phyloP scores from a whole-genome alignment of 108 stramenopile species.

The Thalassiosira profunda region DNA sequence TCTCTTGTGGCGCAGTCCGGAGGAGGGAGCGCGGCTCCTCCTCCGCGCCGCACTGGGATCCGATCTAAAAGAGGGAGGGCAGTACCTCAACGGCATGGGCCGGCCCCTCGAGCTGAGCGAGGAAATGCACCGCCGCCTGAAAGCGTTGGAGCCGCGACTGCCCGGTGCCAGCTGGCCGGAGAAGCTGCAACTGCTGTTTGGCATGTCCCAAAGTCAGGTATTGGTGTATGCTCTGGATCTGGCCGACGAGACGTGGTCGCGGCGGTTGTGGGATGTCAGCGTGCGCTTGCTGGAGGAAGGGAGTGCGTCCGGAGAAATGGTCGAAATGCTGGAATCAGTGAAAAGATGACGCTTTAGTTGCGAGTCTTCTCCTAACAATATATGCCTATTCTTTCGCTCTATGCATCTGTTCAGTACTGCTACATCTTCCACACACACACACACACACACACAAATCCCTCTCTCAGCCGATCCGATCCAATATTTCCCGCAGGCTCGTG shows the following conservation, averaged over 20 bases:
- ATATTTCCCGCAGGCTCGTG: no score
- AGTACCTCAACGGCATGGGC: conserved; percentile 4
- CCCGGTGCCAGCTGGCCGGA: not conserved
- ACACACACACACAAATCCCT: no score
- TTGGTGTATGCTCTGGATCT: not conserved
- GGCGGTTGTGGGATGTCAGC: not conserved
- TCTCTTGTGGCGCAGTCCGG: not conserved
- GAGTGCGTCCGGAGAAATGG: no score
- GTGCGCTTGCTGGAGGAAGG: no score
- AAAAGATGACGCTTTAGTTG: no score
- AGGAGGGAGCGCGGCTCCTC: not conserved
- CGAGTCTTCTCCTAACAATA: no score
- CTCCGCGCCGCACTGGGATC: conserved; percentile 2
- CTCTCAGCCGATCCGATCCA: no score
- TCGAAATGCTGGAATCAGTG: no score
- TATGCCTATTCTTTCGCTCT: no score
- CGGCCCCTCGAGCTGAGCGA: not conserved
- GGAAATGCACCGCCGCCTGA: not conserved
- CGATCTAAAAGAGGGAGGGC: not conserved
- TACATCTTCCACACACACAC: no score
- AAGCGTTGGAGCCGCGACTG: not conserved
- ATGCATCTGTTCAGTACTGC: no score
- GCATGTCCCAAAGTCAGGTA: not conserved
- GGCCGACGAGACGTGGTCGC: not conserved
- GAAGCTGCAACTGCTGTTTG: not conserved